A percentile compares a stretch with the other conserved stretches of the same genome.
Evolutionary conservation across 352 stramenopile genomes (phyloP).

Genomic region (Pythium periplocum): DNA sequence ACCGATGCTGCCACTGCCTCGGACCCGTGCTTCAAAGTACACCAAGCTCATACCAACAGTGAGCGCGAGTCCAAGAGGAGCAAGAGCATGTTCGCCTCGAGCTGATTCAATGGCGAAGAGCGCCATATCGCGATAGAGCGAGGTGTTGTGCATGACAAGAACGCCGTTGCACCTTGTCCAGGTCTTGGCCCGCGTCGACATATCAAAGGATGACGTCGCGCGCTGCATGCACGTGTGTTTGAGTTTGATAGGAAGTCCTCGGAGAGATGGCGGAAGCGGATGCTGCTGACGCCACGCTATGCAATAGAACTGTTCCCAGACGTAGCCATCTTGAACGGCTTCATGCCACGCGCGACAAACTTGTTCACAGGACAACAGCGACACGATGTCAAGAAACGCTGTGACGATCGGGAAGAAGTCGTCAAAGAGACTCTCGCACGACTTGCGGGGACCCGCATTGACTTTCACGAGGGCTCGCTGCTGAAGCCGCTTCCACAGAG

Average conservation of each 20-base stretch:
- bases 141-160: constrained; percentile 31
- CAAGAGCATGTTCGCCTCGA: constrained; percentile 14
- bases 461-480: no score
- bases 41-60: constrained; percentile 3
- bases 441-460: neutral
- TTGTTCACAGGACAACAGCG: constrained; percentile 18
- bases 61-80: constrained; percentile 6
- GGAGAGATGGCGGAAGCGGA: neutral
- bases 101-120: constrained; percentile 27
- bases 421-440: constrained; percentile 7
- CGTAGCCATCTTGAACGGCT: constrained; percentile 4
- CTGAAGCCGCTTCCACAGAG: no score
- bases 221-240: constrained; percentile 17
- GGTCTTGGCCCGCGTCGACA: constrained; percentile 27
- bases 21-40: constrained; percentile 32
- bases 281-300: constrained; percentile 9
- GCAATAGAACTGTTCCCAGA: constrained; percentile 26
- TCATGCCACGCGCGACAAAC: constrained; percentile 19
- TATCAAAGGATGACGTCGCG: constrained; percentile 2
- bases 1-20: constrained; percentile 25
- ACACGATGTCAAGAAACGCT: constrained; percentile 22
- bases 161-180: constrained; percentile 17
- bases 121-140: constrained; percentile 18
- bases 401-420: constrained; percentile 19
- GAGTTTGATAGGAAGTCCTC: constrained; percentile 4